phyloP scores from a whole-genome alignment of 2,329 filamentous ascomycete species.

The Ascocoryne sarcoides region DNA sequence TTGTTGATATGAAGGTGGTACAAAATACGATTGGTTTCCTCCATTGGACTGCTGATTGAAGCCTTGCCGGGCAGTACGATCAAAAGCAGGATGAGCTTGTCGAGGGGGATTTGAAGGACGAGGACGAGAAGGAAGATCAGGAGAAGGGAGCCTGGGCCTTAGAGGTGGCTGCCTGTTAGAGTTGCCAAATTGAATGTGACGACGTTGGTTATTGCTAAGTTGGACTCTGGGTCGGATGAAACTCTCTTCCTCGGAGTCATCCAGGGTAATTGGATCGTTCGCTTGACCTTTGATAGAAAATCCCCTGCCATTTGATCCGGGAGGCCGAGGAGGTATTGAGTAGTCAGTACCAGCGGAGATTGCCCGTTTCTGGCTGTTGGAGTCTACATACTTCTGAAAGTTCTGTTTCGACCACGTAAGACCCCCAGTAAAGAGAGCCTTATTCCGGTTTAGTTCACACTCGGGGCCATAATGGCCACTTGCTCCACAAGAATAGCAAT shows the following conservation, averaged over 20 bases:
- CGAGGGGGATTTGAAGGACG: neutral
- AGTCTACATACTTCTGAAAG: constrained; percentile 41
- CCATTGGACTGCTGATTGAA: neutral
- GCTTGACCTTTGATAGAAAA: constrained; percentile 28
- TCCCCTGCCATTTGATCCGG: constrained; percentile 9
- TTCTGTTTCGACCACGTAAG: constrained; percentile 46
- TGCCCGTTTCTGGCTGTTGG: constrained; percentile 28
- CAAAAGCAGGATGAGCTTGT: neutral
- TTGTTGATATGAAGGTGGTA: neutral
- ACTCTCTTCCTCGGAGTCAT: constrained; percentile 19
- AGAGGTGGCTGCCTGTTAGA: neutral
- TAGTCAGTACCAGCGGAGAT: constrained; percentile 24
- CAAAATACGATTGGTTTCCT: neutral
- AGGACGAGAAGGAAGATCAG: constrained; percentile 1
- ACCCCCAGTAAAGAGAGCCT: constrained; percentile 24
- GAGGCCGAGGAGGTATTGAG: constrained; percentile 11
- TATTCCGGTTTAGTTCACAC: constrained; percentile 32
- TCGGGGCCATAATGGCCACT: constrained; percentile 48
- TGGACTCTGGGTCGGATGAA: constrained; percentile 25
- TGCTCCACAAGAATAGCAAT: constrained; percentile 48
- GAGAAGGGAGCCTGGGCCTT: neutral
- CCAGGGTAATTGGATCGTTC: constrained; percentile 23
- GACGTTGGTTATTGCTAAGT: constrained; percentile 2
- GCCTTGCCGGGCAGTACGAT: neutral
- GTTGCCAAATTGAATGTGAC: constrained; percentile 15